Percentiles rank a stretch among this genome's conserved stretches.
Evolutionary conservation across 371 early-diverging fungal genomes (phyloP).

Genomic region (Entomophthora muscae): DNA sequence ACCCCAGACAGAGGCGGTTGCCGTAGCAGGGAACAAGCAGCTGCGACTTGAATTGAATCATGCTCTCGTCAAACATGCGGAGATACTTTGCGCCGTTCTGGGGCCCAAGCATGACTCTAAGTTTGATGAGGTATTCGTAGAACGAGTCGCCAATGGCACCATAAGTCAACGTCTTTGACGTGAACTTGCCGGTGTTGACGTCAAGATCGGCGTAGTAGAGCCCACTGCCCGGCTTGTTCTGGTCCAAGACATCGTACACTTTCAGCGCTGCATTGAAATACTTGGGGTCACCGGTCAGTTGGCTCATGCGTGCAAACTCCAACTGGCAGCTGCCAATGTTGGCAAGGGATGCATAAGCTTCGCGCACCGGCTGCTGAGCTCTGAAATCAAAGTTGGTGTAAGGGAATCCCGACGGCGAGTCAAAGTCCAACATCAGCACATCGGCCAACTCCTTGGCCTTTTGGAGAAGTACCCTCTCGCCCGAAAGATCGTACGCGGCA

Average conservation of each 20-base stretch:
- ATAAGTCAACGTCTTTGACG: not conserved
- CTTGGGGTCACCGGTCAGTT: conserved; percentile 44
- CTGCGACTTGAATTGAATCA: not conserved
- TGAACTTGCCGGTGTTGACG: not conserved
- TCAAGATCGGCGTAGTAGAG: not conserved
- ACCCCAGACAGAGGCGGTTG: not conserved
- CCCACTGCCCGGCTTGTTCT: not conserved
- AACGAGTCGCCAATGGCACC: conserved; percentile 4
- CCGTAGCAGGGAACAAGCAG: not conserved
- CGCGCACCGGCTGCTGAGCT: conserved; percentile 14
- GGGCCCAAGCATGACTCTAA: conserved; percentile 2
- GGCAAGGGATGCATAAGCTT: conserved; percentile 40
- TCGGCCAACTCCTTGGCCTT: conserved; percentile 69
- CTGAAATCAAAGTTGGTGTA: conserved; percentile 42
- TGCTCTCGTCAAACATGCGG: conserved; percentile 3
- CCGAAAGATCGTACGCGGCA: conserved; percentile 58
- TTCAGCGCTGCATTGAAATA: conserved; percentile 19
- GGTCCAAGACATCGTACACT: conserved; percentile 1
- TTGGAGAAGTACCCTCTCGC: conserved; percentile 37
- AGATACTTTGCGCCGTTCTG: not conserved
- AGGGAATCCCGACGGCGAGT: conserved; percentile 56
- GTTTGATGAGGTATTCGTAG: conserved; percentile 7
- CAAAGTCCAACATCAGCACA: conserved; percentile 54
- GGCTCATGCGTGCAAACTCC: conserved; percentile 70
- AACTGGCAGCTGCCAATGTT: conserved; percentile 74